phyloP scores from a whole-genome alignment of 192 early-diverging fungal genomes.

The Powellomyces hirtus region DNA sequence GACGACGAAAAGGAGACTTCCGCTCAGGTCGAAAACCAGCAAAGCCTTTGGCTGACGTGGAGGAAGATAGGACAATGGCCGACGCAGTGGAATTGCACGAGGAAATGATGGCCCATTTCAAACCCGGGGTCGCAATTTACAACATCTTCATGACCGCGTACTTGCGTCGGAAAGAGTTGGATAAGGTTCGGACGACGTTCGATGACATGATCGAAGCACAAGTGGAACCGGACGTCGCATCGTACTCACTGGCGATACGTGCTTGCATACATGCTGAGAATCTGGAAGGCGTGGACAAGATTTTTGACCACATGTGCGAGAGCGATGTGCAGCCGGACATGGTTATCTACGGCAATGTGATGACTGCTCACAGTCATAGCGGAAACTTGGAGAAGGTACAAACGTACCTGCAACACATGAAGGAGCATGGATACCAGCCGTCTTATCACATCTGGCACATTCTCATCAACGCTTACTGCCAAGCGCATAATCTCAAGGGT shows the following conservation, averaged over 20 bases:
- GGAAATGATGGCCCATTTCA: constrained; percentile 21
- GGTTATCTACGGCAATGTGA: constrained; percentile 14
- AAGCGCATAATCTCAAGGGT: constrained; percentile 15
- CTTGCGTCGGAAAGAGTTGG: constrained; percentile 14
- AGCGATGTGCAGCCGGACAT: constrained; percentile 21
- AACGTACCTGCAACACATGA: constrained; percentile 17
- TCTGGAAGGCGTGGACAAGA: constrained; percentile 15
- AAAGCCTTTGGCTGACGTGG: background rate
- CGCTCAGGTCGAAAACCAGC: background rate
- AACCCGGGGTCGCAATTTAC: constrained; percentile 2
- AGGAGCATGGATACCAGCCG: background rate
- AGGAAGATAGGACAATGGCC: constrained; percentile 10
- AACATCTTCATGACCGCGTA: constrained; percentile 36
- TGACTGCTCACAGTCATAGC: constrained; percentile 1
- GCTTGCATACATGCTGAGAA: background rate
- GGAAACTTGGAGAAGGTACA: constrained; percentile 5
- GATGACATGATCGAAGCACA: background rate
- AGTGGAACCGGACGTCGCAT: constrained; percentile 13
- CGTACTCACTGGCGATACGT: constrained; percentile 10
- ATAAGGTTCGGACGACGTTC: constrained; percentile 3
- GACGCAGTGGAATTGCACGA: constrained; percentile 20
- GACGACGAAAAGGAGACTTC: constrained; percentile 8
- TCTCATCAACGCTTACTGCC: constrained; percentile 28
- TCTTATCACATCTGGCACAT: constrained; percentile 23
- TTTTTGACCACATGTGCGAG: constrained; percentile 14